Percentiles rank a stretch among this genome's conserved stretches.
phyloP scores from a whole-genome alignment of 768 basidiomycete genomes.

The Suillus cothurnatus region DNA sequence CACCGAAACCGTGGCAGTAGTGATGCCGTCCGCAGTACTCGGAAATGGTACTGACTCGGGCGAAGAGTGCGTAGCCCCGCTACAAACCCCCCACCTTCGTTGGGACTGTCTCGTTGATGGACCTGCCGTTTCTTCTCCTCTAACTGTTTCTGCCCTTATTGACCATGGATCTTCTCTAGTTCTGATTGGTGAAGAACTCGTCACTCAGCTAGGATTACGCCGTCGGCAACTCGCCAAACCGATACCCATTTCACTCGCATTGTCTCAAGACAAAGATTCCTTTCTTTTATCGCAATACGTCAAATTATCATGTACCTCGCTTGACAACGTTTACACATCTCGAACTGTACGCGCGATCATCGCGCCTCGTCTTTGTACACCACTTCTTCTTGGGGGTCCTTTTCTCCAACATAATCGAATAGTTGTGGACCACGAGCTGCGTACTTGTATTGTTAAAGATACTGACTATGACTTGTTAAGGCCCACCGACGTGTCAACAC shows the following conservation, averaged over 20 bases:
- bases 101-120: too few species aligned
- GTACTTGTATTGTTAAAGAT: too few species aligned
- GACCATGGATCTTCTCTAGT: conserved; percentile 35
- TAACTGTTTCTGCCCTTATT: conserved; percentile 23
- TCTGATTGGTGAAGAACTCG: conserved; percentile 31
- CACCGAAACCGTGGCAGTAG: background rate
- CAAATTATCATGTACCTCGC: conserved; percentile 9
- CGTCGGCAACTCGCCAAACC: conserved; percentile 9
- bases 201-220: conserved; percentile 10
- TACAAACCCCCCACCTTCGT: too few species aligned
- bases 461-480: too few species aligned
- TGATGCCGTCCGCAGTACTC: conserved; percentile 6
- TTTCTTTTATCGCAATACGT: conserved; percentile 17
- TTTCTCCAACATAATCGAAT: too few species aligned
- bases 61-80: conserved; percentile 4
- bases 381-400: too few species aligned
- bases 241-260: conserved; percentile 10
- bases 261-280: background rate
- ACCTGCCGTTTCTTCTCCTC: background rate
- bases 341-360: too few species aligned
- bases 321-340: too few species aligned
- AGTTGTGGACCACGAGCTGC: too few species aligned
- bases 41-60: conserved; percentile 16
- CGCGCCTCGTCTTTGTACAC: too few species aligned
- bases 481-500: too few species aligned